Evolutionary conservation across 176 grass and related monocot genomes (phyloP), one percentile per base, ranked within the genome.

Genomic region (Microstegium vimineum): DNA sequence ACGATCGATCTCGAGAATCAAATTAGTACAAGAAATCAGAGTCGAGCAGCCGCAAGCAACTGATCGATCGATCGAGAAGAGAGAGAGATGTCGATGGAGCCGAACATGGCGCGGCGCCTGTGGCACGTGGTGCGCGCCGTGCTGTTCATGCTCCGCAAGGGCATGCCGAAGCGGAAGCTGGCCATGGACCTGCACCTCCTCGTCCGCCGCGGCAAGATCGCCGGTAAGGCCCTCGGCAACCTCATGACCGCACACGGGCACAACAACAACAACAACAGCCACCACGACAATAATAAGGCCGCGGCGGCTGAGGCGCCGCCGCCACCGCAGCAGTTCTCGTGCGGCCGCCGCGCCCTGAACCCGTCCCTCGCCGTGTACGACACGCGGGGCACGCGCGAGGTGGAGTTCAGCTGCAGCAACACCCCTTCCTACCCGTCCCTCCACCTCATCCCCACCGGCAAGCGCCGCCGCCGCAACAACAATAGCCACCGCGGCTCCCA

Each of bases 401-500:
- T 98, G 60, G 89, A 99, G 91, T 99, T 99, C 85, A 95, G 91
- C 88, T 95, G 96, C 84, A 93, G 93, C 79, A 91, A 95, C 88
- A 99, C 96, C 35, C 90, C 95, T 3, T 84, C 92, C 5, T 84
- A 88, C 89, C 73, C 89, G 20, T 84, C 77, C 60, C 51, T 94
- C 79, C 69, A 77, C 10, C 59, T 90, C 68, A 51, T 84, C 73
- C 78, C 66, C 73, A 72, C 66, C 25, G 30, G 72, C 47, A 84
- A 83, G 35, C 69, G 78, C 40, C 71, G 81, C 60, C 80, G 86
- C 71, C 78, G 79, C 32, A 56, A 57, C 78, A 47, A 34, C 47
- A 17, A 25, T 40, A 17, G 22, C 51, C 62, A 66, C 85, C 65
- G 73, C 85, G 46, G 77, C 62, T 57, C 37, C 42, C 74, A 75